These are phyloP conservation scores for Fusarium longipes DNA, from an alignment of 2,329 filamentous ascomycete genomes.

Conservation along the genomic window DNA sequence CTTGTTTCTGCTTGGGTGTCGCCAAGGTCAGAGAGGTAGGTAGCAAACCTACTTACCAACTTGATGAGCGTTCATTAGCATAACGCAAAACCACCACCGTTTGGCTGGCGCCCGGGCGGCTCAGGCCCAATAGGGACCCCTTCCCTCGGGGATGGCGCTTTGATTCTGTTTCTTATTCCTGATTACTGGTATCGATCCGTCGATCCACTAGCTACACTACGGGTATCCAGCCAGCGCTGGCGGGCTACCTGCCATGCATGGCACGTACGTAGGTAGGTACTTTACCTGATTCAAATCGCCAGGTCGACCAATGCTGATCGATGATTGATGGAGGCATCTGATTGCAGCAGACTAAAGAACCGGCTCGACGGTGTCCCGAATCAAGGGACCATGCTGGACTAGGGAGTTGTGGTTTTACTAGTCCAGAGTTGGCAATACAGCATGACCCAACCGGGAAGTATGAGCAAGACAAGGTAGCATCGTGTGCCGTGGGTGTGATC, in stretches of 20 bases:
- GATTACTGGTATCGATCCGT: conserved; percentile 19
- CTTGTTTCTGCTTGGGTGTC: neutral
- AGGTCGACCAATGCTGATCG: conserved; percentile 21
- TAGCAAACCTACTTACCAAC: neutral
- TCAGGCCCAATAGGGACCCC: conserved; percentile 35
- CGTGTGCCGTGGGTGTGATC: conserved; percentile 25
- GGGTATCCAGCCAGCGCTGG: too few species aligned
- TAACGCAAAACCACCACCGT: conserved; percentile 8
- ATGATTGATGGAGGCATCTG: conserved; percentile 37
- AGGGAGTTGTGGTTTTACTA: conserved; percentile 11
- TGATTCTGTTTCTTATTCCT: conserved; percentile 35
- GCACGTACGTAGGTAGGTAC: neutral
- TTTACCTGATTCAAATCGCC: conserved; percentile 16
- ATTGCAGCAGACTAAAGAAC: conserved; percentile 9
- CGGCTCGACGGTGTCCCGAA: conserved; percentile 32
- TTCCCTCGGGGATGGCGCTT: conserved; percentile 34
- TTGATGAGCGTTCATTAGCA: neutral
- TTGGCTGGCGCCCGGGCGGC: conserved; percentile 25
- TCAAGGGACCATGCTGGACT: conserved; percentile 18
- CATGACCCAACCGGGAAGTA: conserved; percentile 34
- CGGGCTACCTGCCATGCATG: neutral
- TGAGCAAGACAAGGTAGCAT: conserved; percentile 27
- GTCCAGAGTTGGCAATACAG: conserved; percentile 26
- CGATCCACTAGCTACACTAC: conserved; percentile 6
- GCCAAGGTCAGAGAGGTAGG: neutral